phyloP scores from a whole-genome alignment of 148 eudicot species.

The Diospyros kaki region DNA sequence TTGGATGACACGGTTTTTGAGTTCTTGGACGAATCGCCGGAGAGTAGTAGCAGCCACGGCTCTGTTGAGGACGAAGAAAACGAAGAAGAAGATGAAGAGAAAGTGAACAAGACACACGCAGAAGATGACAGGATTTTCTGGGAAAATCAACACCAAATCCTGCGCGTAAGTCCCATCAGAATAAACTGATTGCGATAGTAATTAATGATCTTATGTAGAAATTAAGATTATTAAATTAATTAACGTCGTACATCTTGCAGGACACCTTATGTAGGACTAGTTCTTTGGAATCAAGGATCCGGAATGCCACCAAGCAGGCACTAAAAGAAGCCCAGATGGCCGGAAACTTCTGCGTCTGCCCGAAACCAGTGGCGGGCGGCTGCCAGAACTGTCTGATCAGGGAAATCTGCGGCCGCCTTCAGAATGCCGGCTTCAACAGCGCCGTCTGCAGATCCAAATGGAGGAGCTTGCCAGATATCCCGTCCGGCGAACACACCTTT shows the following conservation, averaged over 20 bases:
- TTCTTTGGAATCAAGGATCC: slow-evolving; percentile 44
- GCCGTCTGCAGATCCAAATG: slow-evolving; percentile 89
- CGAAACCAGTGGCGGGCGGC: slow-evolving; percentile 21
- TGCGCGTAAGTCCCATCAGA: slow-evolving; percentile 27
- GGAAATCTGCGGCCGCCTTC: slow-evolving; percentile 47
- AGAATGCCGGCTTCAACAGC: slow-evolving; percentile 48
- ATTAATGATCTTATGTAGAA: not conserved
- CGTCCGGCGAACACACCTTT: slow-evolving; percentile 88
- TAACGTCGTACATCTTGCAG: slow-evolving; percentile 25
- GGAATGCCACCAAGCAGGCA: slow-evolving; percentile 57
- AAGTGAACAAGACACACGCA: slow-evolving; percentile 5
- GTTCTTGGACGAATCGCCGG: slow-evolving; percentile 37
- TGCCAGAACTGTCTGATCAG: slow-evolving; percentile 66
- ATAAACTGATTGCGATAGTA: not conserved
- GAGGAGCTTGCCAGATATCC: slow-evolving; percentile 73
- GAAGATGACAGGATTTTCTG: slow-evolving; percentile 47
- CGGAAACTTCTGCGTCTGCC: slow-evolving; percentile 46
- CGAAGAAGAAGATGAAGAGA: slow-evolving; percentile 29
- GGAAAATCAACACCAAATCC: slow-evolving; percentile 38
- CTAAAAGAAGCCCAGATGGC: slow-evolving; percentile 40
- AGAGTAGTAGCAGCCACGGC: slow-evolving; percentile 24
- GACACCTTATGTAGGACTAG: slow-evolving; percentile 58
- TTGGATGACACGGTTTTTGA: slow-evolving; percentile 54
- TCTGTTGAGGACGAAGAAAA: slow-evolving; percentile 15
- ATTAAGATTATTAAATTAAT: too few species aligned